Percentiles rank a stretch among this genome's conserved stretches.
These are phyloP conservation scores for Cutaneotrichosporon sp. DNA, from an alignment of 1,284 basidiomycete genomes.

Conservation along the genomic window DNA sequence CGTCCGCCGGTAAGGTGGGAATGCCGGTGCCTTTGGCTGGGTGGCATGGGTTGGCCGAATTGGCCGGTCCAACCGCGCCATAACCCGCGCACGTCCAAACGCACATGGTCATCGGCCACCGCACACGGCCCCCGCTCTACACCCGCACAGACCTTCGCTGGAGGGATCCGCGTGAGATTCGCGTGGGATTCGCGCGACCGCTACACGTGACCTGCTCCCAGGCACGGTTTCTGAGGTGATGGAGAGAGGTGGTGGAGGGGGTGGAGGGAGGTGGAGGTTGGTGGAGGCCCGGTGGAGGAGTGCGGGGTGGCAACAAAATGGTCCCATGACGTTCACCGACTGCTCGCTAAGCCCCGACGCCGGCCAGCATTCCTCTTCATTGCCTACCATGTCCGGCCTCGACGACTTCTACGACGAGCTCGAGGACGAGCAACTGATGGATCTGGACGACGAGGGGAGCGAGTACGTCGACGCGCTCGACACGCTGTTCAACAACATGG, in stretches of 20 bases:
- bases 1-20: background rate
- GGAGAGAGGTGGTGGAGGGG: background rate
- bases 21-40: background rate
- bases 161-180: background rate
- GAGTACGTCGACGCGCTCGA: constrained; percentile 24
- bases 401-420: constrained; percentile 15
- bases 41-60: background rate
- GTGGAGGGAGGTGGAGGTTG: background rate
- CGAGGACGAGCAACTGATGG: constrained; percentile 20
- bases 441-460: constrained; percentile 26
- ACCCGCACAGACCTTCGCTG: background rate
- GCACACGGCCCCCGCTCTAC: too few relatives aligned
- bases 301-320: background rate
- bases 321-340: background rate
- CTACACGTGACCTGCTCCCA: background rate
- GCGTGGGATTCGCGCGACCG: background rate
- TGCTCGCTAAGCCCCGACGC: background rate
- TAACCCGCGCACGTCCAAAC: background rate
- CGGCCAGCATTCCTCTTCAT: too few relatives aligned
- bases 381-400: background rate
- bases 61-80: background rate
- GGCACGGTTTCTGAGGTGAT: background rate
- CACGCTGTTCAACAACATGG: constrained; percentile 21
- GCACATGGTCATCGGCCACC: too few relatives aligned
- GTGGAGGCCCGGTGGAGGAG: constrained; percentile 5